phyloP scores from a whole-genome alignment of 2,329 filamentous ascomycete species.

The Nannizzia gypsea region DNA sequence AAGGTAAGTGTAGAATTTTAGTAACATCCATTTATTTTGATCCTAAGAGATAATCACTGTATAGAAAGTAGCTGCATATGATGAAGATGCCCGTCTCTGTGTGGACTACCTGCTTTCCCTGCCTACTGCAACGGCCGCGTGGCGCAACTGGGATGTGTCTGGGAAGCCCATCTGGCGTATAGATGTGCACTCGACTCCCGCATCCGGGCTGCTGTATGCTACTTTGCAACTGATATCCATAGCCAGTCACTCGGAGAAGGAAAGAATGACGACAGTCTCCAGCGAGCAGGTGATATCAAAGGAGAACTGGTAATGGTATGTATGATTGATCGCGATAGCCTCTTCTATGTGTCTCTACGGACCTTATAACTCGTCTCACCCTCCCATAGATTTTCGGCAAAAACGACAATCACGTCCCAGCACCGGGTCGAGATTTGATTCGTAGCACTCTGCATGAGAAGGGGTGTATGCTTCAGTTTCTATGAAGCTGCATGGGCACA shows the following conservation, averaged over 20 bases:
- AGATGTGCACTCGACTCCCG: conserved; percentile 62
- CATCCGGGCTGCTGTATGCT: conserved; percentile 66
- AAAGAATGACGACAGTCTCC: conserved; percentile 51
- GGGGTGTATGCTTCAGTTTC: conserved; percentile 60
- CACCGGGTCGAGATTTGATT: conserved; percentile 71
- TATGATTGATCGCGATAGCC: conserved; percentile 18
- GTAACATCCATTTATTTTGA: background rate
- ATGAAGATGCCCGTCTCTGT: conserved; percentile 59
- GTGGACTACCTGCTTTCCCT: conserved; percentile 60
- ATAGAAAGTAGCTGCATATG: conserved; percentile 72
- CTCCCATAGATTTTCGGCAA: conserved; percentile 65
- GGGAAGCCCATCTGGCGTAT: conserved; percentile 71
- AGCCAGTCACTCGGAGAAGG: conserved; percentile 59
- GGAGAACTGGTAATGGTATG: conserved; percentile 64
- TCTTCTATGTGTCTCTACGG: background rate
- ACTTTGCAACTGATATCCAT: conserved; percentile 90
- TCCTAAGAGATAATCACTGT: background rate
- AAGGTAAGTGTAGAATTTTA: conserved; percentile 42
- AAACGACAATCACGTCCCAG: conserved; percentile 79
- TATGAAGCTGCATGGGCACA: conserved; percentile 91
- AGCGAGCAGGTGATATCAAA: conserved; percentile 53
- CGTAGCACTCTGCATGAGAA: conserved; percentile 67
- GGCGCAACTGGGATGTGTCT: conserved; percentile 80
- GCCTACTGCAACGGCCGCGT: conserved; percentile 68
- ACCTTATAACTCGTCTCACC: background rate